These are phyloP conservation scores for Meripilus lineatus DNA, from an alignment of 1,284 basidiomycete species.

Conservation along the genomic window DNA sequence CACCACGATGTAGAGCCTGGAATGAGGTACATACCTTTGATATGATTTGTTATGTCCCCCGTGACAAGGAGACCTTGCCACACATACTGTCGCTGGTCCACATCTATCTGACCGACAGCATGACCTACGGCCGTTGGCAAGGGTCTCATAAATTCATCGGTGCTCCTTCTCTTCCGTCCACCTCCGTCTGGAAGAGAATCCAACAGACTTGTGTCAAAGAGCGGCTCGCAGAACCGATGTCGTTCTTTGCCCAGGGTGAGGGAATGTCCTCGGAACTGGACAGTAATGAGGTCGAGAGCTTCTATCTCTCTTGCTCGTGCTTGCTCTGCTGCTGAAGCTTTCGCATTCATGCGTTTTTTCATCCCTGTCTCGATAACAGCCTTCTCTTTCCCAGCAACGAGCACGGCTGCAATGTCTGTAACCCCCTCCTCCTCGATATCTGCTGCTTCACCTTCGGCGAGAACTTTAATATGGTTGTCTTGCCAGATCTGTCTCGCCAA, in stretches of 20 bases:
- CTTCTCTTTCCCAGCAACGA: constrained; percentile 77
- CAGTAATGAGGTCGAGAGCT: constrained; percentile 72
- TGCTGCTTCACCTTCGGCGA: constrained; percentile 65
- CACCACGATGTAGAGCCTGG: constrained; percentile 3
- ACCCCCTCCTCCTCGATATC: constrained; percentile 75
- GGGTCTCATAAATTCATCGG: constrained; percentile 31
- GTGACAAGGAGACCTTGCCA: constrained; percentile 84
- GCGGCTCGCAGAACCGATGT: constrained; percentile 86
- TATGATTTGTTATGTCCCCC: constrained; percentile 71
- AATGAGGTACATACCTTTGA: constrained; percentile 58
- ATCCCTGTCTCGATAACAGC: constrained; percentile 77
- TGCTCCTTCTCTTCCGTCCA: constrained; percentile 11
- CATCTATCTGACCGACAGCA: constrained; percentile 52
- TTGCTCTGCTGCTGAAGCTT: constrained; percentile 74
- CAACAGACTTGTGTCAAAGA: constrained; percentile 71
- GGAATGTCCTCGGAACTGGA: constrained; percentile 67
- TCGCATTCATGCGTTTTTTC: constrained; percentile 72
- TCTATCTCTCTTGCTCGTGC: constrained; percentile 77
- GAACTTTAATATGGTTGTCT: constrained; percentile 63
- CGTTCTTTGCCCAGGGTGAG: constrained; percentile 83
- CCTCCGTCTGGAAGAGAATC: constrained; percentile 24
- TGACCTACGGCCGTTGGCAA: constrained; percentile 64
- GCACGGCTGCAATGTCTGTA: constrained; percentile 78
- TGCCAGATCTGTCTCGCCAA: constrained; percentile 57
- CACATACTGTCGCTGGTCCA: constrained; percentile 65